Evolutionary conservation across 345 rosid species (phyloP).

Genomic region (Trapa bicornis): DNA sequence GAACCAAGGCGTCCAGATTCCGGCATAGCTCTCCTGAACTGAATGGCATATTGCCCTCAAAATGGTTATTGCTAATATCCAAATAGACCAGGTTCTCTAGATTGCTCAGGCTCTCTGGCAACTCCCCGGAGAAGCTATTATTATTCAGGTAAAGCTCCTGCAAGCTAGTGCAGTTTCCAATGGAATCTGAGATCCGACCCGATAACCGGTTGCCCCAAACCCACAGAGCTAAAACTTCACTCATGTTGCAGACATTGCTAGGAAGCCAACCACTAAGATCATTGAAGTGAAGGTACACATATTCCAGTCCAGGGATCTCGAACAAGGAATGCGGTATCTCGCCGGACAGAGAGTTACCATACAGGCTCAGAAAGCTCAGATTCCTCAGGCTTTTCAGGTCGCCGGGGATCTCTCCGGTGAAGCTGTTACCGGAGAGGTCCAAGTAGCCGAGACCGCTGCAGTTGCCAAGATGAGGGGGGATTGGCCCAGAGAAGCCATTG

Average conservation of each 20-base stretch:
- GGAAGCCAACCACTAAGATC: constrained; percentile 56
- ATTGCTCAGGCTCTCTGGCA: constrained; percentile 44
- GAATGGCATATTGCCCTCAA: constrained; percentile 37
- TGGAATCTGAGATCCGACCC: constrained; percentile 54
- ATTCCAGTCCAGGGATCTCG: constrained; percentile 20
- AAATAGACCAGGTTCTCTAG: constrained; percentile 41
- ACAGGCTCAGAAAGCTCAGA: constrained; percentile 24
- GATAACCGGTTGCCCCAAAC: constrained; percentile 35
- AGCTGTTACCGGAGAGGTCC: constrained; percentile 43
- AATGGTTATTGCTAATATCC: constrained; percentile 24
- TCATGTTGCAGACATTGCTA: constrained; percentile 36
- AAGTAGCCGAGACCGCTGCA: constrained; percentile 36
- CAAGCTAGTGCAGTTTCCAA: constrained; percentile 45
- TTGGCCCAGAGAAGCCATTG: constrained; percentile 39
- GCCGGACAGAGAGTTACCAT: constrained; percentile 37
- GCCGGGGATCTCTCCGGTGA: constrained; percentile 43
- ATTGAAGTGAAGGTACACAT: constrained; percentile 31
- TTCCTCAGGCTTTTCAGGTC: constrained; percentile 25
- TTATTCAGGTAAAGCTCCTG: constrained; percentile 27
- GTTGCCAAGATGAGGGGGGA: constrained; percentile 39
- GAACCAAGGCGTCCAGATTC: constrained; percentile 33
- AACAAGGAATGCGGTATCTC: constrained; percentile 51
- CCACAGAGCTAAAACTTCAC: constrained; percentile 20
- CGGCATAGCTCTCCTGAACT: constrained; percentile 29
- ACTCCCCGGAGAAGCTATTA: constrained; percentile 42